Conservation (phyloP, 2,329 filamentous ascomycete species). For the Boeremia lycopersici region DNA sequence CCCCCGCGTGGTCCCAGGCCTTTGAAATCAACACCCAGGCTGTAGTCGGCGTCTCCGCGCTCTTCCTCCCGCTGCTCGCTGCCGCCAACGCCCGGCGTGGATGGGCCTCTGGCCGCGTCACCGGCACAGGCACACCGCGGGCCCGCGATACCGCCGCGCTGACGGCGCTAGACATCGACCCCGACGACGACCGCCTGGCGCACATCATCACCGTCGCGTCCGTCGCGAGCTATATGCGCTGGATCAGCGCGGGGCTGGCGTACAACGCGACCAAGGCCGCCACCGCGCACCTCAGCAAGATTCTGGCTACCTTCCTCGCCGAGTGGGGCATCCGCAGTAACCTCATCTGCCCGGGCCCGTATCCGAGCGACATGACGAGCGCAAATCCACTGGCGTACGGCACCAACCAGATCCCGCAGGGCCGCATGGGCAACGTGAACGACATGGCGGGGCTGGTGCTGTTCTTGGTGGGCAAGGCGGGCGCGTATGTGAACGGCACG, state of each 20-base stretch:
- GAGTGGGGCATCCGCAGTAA: constrained; percentile 56
- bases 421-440: constrained; percentile 49
- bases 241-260: constrained; percentile 45
- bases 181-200: constrained; percentile 48
- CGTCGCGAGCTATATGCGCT: constrained; percentile 49
- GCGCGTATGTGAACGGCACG: constrained; percentile 61
- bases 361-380: constrained; percentile 53
- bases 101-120: constrained; percentile 44
- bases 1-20: constrained; percentile 42
- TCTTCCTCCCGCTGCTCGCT: constrained; percentile 54
- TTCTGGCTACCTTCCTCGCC: constrained; percentile 50
- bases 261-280: constrained; percentile 55
- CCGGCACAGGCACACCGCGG: constrained; percentile 32
- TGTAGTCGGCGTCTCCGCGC: constrained; percentile 52
- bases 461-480: constrained; percentile 58
- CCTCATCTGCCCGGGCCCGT: constrained; percentile 53
- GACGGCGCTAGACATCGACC: constrained; percentile 26
- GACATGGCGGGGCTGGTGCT: constrained; percentile 58
- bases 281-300: constrained; percentile 54
- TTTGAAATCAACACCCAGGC: constrained; percentile 54
- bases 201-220: constrained; percentile 55
- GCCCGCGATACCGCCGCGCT: constrained; percentile 30
- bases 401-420: constrained; percentile 47
- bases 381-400: constrained; percentile 37
- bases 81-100: constrained; percentile 52